Conservation (phyloP, 306 rosid species). For the Hippophae rhamnoides region DNA sequence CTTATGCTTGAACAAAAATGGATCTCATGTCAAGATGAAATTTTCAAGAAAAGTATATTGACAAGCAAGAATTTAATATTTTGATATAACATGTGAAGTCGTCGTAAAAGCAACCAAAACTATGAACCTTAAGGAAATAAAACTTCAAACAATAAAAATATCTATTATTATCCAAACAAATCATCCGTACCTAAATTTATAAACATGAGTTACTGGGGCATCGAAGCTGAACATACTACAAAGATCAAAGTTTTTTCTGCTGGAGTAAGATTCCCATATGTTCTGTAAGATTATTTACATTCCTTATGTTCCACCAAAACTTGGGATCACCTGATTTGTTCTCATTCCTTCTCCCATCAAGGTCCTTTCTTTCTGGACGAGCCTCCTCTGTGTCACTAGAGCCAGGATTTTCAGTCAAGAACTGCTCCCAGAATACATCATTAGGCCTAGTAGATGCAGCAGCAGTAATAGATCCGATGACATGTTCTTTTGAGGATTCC, state of each 20-base stretch:
- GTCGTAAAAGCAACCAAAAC: no score
- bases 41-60: no score
- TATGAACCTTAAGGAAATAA: no score
- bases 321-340: constrained; percentile 37
- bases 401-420: constrained; percentile 82
- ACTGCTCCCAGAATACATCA: constrained; percentile 74
- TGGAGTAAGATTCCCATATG: constrained; percentile 61
- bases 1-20: no score
- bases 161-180: constrained; percentile 12
- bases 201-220: constrained; percentile 30
- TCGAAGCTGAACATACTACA: constrained; percentile 24
- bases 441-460: constrained; percentile 38
- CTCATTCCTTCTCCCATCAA: constrained; percentile 35
- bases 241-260: constrained; percentile 33
- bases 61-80: no score
- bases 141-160: constrained; percentile 10
- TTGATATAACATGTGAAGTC: no score
- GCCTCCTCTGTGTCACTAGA: constrained; percentile 53
- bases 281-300: constrained; percentile 54
- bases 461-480: constrained; percentile 15
- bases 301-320: constrained; percentile 58
- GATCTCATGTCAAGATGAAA: no score
- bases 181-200: constrained; percentile 35
- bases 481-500: constrained; percentile 30
- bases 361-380: constrained; percentile 49